Evolutionary conservation across 2,329 filamentous ascomycete genomes (phyloP).

Genomic region (Emmonsiellopsis sp.): DNA sequence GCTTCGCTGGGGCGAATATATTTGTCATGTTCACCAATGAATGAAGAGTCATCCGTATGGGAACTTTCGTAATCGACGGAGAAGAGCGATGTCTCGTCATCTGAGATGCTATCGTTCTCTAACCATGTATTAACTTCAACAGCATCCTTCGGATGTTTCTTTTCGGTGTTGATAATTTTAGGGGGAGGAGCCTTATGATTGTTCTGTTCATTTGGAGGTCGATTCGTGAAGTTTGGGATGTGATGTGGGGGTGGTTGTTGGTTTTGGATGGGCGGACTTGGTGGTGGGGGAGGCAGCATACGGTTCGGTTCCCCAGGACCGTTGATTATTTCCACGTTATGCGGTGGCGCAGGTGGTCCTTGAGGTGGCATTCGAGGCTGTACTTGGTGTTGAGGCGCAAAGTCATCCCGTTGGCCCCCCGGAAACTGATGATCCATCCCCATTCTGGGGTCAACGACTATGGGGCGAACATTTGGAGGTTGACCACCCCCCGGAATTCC

Average conservation of each 20-base stretch:
- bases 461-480: neutral
- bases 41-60: slow-evolving; percentile 18
- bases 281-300: neutral
- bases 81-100: slow-evolving; percentile 21
- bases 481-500: neutral
- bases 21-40: slow-evolving; percentile 16
- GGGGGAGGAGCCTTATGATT: neutral
- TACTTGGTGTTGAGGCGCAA: neutral
- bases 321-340: neutral
- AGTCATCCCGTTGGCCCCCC: neutral
- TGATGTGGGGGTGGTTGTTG: neutral
- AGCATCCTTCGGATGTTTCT: slow-evolving; percentile 5
- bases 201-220: neutral
- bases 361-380: neutral
- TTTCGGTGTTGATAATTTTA: slow-evolving; percentile 10
- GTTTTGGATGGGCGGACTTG: neutral
- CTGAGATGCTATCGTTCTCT: slow-evolving; percentile 17
- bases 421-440: neutral
- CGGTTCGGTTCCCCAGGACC: neutral
- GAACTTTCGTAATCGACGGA: slow-evolving; percentile 22
- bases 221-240: neutral
- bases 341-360: neutral
- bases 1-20: slow-evolving; percentile 11
- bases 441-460: neutral
- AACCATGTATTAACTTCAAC: slow-evolving; percentile 9